Conservation (phyloP, 1,284 basidiomycete genomes). For the Papiliotrema laurentii region DNA sequence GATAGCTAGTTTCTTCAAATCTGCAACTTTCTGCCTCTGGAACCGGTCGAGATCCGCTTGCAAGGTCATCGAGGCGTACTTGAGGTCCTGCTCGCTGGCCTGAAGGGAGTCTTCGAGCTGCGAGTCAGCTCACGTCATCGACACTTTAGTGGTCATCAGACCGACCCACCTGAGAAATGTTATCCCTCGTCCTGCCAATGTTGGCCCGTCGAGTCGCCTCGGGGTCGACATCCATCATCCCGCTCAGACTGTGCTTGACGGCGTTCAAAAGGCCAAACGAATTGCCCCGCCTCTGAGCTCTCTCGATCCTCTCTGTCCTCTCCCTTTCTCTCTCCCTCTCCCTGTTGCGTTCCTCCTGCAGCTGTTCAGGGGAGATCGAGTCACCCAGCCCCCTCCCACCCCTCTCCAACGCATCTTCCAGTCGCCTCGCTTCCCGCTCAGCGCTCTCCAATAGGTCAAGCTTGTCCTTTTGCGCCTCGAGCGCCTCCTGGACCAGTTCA, state of each 20-base stretch:
- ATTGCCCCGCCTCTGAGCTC: conserved; percentile 28
- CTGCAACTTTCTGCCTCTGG: conserved; percentile 96
- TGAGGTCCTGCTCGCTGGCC: conserved; percentile 82
- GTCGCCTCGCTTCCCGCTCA: conserved; percentile 80
- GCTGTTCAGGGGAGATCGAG: conserved; percentile 7
- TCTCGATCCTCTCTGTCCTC: conserved; percentile 15
- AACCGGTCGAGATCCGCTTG: conserved; percentile 97
- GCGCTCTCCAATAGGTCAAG: conserved; percentile 88
- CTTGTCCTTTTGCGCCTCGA: conserved; percentile 80
- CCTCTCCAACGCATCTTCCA: conserved; percentile 74
- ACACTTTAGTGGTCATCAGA: not conserved
- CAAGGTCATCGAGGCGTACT: conserved; percentile 91
- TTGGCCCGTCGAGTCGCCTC: conserved; percentile 88
- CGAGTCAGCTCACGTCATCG: not conserved
- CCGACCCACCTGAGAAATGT: conserved; percentile 74
- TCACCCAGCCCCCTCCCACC: conserved; percentile 24
- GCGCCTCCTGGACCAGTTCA: conserved; percentile 88
- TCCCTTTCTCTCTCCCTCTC: conserved; percentile 17
- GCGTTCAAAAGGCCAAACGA: conserved; percentile 88
- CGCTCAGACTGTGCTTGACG: conserved; percentile 88
- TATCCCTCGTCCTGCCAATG: conserved; percentile 90
- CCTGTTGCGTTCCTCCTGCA: conserved; percentile 14
- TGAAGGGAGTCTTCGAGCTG: conserved; percentile 90
- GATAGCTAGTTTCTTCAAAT: conserved; percentile 86
- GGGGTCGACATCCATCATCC: conserved; percentile 98